A percentile compares a stretch with the other conserved stretches of the same genome.
Conservation (phyloP, 139 green algal species). For the Tetratostichococcus sp. region DNA sequence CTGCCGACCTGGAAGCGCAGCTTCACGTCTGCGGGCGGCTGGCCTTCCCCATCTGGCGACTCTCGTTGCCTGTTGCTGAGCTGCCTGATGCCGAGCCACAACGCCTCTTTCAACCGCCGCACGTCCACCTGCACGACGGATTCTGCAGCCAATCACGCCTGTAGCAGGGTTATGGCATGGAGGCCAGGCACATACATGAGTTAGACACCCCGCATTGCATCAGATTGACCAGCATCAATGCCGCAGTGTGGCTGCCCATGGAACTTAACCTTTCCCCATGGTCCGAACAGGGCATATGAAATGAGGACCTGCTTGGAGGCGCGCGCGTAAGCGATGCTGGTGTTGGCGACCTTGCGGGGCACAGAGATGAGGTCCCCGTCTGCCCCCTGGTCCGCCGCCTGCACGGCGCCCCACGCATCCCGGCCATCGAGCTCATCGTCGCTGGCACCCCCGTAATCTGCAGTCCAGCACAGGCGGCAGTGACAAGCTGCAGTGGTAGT, state of each 20-base stretch:
- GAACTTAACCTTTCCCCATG: no score
- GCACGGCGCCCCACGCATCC: constrained; percentile 6
- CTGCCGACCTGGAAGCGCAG: constrained; percentile 32
- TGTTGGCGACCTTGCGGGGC: constrained; percentile 49
- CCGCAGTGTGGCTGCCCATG: no score
- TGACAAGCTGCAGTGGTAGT: no score
- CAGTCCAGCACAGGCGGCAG: background rate
- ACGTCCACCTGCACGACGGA: constrained; percentile 77
- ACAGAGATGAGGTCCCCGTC: constrained; percentile 35
- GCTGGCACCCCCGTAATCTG: constrained; percentile 9
- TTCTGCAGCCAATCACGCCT: background rate
- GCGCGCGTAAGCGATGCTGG: constrained; percentile 64
- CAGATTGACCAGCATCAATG: no score
- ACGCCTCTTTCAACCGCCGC: constrained; percentile 67
- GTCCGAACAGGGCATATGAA: no score
- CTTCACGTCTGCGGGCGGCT: background rate
- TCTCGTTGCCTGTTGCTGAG: background rate
- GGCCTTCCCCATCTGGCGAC: background rate
- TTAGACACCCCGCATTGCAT: no score
- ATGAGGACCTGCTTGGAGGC: constrained; percentile 50
- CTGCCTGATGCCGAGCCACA: constrained; percentile 62
- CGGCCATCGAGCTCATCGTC: constrained; percentile 20
- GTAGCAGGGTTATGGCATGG: no score
- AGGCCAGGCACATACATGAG: no score
- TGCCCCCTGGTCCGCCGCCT: constrained; percentile 15